Conservation (phyloP, 352 stramenopile genomes). For the Phytophthora sojae region DNA sequence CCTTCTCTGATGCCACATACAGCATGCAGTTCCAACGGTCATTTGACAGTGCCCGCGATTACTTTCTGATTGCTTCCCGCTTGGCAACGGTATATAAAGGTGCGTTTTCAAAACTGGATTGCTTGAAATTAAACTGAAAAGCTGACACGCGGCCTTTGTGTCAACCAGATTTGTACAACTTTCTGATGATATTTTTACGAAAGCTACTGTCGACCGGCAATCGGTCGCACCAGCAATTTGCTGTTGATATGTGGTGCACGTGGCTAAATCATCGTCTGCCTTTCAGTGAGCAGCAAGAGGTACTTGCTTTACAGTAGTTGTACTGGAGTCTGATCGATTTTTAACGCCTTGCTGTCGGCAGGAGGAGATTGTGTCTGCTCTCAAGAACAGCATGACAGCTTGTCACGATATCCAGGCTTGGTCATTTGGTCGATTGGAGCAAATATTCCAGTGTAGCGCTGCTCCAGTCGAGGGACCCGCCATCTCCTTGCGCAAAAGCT, state of each 20-base stretch:
- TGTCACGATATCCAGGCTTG: constrained; percentile 48
- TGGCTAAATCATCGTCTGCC: constrained; percentile 55
- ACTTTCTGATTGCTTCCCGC: constrained; percentile 58
- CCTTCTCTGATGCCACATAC: not conserved
- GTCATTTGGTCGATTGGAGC: constrained; percentile 54
- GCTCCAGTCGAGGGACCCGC: constrained; percentile 1
- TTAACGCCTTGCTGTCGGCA: constrained; percentile 16
- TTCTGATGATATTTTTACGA: constrained; percentile 82
- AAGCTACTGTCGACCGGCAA: constrained; percentile 75
- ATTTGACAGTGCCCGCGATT: constrained; percentile 46
- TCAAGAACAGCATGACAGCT: constrained; percentile 59
- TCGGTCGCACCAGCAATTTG: constrained; percentile 56
- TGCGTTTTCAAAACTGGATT: constrained; percentile 7
- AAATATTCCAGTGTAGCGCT: constrained; percentile 35
- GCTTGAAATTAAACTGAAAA: constrained; percentile 2
- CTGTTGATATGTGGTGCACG: constrained; percentile 76
- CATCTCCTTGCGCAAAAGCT: constrained; percentile 38
- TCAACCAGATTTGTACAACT: constrained; percentile 74
- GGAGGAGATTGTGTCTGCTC: constrained; percentile 63
- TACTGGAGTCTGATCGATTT: not conserved
- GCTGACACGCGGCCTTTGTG: not conserved
- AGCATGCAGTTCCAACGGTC: constrained; percentile 60
- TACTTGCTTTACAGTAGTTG: constrained; percentile 30
- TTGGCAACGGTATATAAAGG: constrained; percentile 56
- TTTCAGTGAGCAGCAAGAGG: constrained; percentile 74